phyloP scores from a whole-genome alignment of 768 basidiomycete genomes.

The Boletus huronensis region DNA sequence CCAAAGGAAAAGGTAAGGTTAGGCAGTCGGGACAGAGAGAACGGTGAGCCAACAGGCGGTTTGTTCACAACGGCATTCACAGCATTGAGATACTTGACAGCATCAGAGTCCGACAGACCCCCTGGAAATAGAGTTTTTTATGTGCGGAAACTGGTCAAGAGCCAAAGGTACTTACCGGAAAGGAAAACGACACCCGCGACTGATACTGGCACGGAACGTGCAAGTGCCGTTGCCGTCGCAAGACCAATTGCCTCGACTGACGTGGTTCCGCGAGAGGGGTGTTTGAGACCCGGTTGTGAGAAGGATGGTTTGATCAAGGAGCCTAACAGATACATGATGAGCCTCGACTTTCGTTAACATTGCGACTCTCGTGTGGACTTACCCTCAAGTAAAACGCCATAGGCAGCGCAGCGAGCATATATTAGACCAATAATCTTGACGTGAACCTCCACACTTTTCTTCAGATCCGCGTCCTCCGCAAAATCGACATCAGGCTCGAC shows the following conservation, averaged over 20 bases:
- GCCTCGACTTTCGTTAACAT: not conserved
- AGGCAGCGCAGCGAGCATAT: slow-evolving; percentile 41
- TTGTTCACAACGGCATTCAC: slow-evolving; percentile 40
- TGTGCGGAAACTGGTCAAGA: not conserved
- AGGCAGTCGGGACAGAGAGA: slow-evolving; percentile 37
- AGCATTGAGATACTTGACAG: slow-evolving; percentile 40
- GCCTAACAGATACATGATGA: slow-evolving; percentile 27
- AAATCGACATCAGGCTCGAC: slow-evolving; percentile 54
- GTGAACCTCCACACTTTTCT: slow-evolving; percentile 45
- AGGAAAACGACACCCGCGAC: slow-evolving; percentile 50
- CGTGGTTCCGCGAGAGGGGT: slow-evolving; percentile 35
- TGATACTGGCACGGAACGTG: slow-evolving; percentile 43
- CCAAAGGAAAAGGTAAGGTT: slow-evolving; percentile 50
- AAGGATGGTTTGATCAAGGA: slow-evolving; percentile 52
- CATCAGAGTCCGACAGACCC: slow-evolving; percentile 40
- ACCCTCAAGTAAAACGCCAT: slow-evolving; percentile 51
- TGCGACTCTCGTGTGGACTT: slow-evolving; percentile 1
- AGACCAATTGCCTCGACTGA: slow-evolving; percentile 42
- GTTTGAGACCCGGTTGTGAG: slow-evolving; percentile 46
- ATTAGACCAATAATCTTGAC: slow-evolving; percentile 44
- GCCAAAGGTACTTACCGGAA: slow-evolving; percentile 36
- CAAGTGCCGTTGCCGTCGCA: slow-evolving; percentile 44
- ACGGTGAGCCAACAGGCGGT: slow-evolving; percentile 28
- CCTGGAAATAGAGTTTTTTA: slow-evolving; percentile 27
- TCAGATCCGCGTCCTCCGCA: slow-evolving; percentile 43